Base-by-base conservation (phyloP, 495 filamentous ascomycete genomes). In the Neurospora tetrasperma region DNA sequence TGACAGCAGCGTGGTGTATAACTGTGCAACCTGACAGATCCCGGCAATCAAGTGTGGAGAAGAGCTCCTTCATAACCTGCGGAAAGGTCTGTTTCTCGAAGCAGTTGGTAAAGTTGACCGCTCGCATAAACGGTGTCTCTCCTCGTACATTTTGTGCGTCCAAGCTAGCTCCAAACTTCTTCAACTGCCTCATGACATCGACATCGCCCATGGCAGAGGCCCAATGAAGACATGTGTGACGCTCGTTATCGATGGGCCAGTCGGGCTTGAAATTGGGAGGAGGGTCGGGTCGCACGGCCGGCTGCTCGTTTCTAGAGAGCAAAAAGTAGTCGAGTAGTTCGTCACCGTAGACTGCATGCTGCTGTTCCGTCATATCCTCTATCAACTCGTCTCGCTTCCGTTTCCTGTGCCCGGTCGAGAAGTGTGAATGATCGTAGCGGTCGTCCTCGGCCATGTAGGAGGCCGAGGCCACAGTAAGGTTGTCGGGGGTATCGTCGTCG, bases 171-270 rank as follows among this genome's bases (percentile, higher is more conserved):
- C 90, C 89, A 70, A 92, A 92, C 14, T 87, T 86, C 73, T 95
- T 89, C 5, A 99, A 84, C 76, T 95, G 89, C 79, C 90, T 92
- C 71, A 98, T 93, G 41, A 98, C 92, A 39, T 93, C 91, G 20
- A 98, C 83, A 77, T 99, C 96, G 48, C 95, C 96, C 96, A 99
- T 98, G n/a, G 96, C 92, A 73, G 93, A 92, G 20, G 94, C 96
- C 96, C 96, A 99, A 79, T 99, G 96, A 72, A 99, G 86, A 4
- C 94, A 94, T 3, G 92, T 95, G 76, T 98, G 94, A 5, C 89
- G 88, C 69, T 95, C 93, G 23, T 92, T 90, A 77, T 99, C 96
- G 76, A 99, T 97, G 39, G 89, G 83, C 78, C 93, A 91, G 82
- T 98, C 90, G 16, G 96, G 89, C 74, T 97, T 89, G 79, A 96